phyloP scores from a whole-genome alignment of 331 rosid species.

The Arachis monticola region DNA sequence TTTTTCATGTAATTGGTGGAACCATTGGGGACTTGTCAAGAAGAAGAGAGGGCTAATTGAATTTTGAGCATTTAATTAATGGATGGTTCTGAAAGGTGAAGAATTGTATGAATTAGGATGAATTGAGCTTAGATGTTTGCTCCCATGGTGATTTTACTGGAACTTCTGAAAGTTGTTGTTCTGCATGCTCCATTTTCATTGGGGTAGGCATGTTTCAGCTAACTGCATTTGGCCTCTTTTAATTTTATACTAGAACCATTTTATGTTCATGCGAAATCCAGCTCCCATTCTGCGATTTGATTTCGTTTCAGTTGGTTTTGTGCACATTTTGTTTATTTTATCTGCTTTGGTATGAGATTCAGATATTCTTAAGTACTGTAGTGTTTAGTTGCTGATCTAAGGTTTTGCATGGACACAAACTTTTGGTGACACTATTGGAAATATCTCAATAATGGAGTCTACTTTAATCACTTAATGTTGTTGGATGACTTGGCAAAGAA shows the following conservation, averaged over 20 bases:
- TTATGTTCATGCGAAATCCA: slow-evolving; percentile 23
- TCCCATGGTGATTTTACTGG: slow-evolving; percentile 5
- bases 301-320: slow-evolving; percentile 1
- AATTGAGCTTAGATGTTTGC: slow-evolving; percentile 21
- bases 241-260: not conserved
- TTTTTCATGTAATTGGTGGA: slow-evolving; percentile 34
- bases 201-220: slow-evolving; percentile 24
- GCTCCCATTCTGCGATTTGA: not conserved
- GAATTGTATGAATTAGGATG: slow-evolving; percentile 29
- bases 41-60: not conserved
- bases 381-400: slow-evolving; percentile 8
- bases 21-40: slow-evolving; percentile 11
- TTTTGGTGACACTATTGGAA: slow-evolving; percentile 23
- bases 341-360: not conserved
- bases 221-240: slow-evolving; percentile 32
- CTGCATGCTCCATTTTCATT: slow-evolving; percentile 32
- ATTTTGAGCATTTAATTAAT: slow-evolving; percentile 24
- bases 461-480: slow-evolving; percentile 2
- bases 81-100: slow-evolving; percentile 23
- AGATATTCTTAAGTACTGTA: slow-evolving; percentile 1
- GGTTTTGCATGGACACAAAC: slow-evolving; percentile 24
- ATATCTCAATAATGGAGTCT: slow-evolving; percentile 18
- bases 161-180: slow-evolving; percentile 16
- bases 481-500: slow-evolving; percentile 14
- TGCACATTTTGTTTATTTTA: slow-evolving; percentile 6